Evolutionary conservation across 148 eudicot species (phyloP), one percentile per base, ranked within the genome.

Genomic region (Oxyria digyna): DNA sequence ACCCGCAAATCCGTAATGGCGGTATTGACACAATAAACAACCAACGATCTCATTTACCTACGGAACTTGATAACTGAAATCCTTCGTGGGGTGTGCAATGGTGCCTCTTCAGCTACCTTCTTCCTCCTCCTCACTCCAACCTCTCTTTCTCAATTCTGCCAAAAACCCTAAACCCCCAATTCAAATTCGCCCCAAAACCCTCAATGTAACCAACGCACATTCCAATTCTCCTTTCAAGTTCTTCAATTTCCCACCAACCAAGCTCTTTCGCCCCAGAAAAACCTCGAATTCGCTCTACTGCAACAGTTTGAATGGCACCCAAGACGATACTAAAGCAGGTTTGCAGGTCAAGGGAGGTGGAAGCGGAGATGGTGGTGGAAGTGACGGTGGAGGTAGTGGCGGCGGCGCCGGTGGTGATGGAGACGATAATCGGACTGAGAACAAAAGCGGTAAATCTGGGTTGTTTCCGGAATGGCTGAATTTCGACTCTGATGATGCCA

Each of bases 381-480:
- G 81, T 2, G 85, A 69, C 6, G 87, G 62, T 1, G 95, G 74
- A 0, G 85, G 72, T 0, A 82, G 40, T 0, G 95, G 71, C 0
- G 93, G 72, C 6, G 86, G 70, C 0, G 83, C 38, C 0, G 96
- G 71, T 1, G 93, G 73, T 3, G 91, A 73, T 3, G 97, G 78
- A 0, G 96, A 81, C 17, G 97, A 76, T 41, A 82, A 12, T 4
- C 55, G 67, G 20, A 76, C 38, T 55, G 85, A 69, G 59, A 73
- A 85, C 49, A 72, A 77, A 63, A 71, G 64, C 59, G 69, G 38
- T 59, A 71, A 71, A 8, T 10, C 55, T 38, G 76, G 83, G 69
- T 69, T 83, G 31, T 81, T 94, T 78, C 97, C 96, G 17, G 96
- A 88, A 49, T 94, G 99, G 99, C 45, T 91, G 78, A 78, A 87